Evolutionary conservation across 2,329 filamentous ascomycete species (phyloP), one percentile per base, ranked within the genome.

Genomic region (Esteya vermicola): DNA sequence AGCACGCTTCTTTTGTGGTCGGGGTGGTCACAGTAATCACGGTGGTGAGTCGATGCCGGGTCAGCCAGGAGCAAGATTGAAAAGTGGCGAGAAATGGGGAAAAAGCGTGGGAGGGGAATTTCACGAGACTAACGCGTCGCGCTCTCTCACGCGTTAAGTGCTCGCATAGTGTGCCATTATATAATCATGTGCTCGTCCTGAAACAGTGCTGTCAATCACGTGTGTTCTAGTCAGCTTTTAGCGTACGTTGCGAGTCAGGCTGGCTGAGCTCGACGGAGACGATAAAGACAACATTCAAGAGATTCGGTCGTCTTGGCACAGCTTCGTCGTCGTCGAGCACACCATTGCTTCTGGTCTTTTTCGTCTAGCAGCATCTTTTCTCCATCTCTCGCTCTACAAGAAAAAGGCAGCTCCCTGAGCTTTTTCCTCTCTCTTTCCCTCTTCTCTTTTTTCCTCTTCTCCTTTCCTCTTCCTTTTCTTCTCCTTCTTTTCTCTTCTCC

Each of bases 131-230:
- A 41, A 48, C 47, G 47, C 47, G 48, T 45, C 48, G 48, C 46
- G 48, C 31, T n/a, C 37, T 26, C 21, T 25, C 38, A 44, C 47
- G 47, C 47, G 47, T 48, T 39, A 46, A 50, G 48, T 48, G 48
- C 19, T 48, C 37, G 45, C 47, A 48, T 44, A 33, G 18, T 10
- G 34, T 12, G 12, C 19, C 6, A n/a, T n/a, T n/a, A n/a, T n/a
- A n/a, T n/a, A n/a, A n/a, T n/a, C n/a, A n/a, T n/a, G n/a, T n/a
- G n/a, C n/a, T n/a, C n/a, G n/a, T n/a, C n/a, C n/a, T n/a, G 2
- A 20, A 33, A 19, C 14, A 30, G 6, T n/a, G 1, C 7, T 16
- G 3, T 21, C 16, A 10, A 25, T 42, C 40, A 42, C 36, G 40
- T 42, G 40, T 7, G 6, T n/a, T 6, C 19, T 27, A 9, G 12